Percentiles rank a stretch among this genome's conserved stretches.
These are phyloP conservation scores for Fusarium sp. DNA, from an alignment of 2,329 filamentous ascomycete genomes.

Conservation along the genomic window DNA sequence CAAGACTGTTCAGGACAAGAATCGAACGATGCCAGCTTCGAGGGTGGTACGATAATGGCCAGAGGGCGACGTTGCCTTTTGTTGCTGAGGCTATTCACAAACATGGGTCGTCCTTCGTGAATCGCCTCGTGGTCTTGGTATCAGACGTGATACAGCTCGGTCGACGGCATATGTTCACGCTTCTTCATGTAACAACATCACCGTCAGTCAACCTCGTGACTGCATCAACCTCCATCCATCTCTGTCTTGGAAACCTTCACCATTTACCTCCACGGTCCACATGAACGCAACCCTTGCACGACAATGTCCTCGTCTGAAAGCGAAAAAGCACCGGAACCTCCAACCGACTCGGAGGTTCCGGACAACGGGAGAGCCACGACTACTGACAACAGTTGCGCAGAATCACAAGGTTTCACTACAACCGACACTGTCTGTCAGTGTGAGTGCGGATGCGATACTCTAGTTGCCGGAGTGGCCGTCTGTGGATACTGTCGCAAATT, in stretches of 20 bases:
- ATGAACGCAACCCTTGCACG: background rate
- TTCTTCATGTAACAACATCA: background rate
- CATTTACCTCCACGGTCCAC: background rate
- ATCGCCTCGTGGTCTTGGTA: background rate
- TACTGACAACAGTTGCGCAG: background rate
- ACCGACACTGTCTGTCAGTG: background rate
- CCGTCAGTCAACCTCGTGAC: background rate
- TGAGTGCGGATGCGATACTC: constrained; percentile 15
- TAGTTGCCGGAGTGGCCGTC: background rate
- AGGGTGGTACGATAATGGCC: background rate
- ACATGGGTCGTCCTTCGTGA: background rate
- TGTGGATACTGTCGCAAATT: constrained; percentile 25
- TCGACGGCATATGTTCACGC: background rate
- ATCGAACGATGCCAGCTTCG: background rate
- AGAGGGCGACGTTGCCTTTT: background rate
- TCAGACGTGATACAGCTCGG: background rate
- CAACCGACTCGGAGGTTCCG: background rate
- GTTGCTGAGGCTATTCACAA: background rate
- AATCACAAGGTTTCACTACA: background rate
- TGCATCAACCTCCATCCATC: background rate
- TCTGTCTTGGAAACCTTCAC: background rate
- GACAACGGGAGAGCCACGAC: background rate
- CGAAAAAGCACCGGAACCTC: background rate
- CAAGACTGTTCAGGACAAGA: background rate
- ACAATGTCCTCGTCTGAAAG: background rate